These are phyloP conservation scores for Telfairia occidentalis DNA, from an alignment of 331 rosid genomes.

Conservation along the genomic window DNA sequence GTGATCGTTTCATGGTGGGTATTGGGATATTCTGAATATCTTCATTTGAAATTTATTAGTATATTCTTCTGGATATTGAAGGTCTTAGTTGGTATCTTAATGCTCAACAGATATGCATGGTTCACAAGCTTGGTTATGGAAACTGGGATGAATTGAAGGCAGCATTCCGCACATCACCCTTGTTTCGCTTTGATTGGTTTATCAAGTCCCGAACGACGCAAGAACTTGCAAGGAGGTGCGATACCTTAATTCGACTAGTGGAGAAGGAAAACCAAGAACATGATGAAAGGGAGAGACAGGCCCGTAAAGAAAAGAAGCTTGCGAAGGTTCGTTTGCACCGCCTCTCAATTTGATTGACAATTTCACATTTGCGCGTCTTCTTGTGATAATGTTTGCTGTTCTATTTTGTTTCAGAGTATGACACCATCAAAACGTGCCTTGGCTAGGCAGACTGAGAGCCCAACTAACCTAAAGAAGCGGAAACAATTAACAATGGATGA, in stretches of 20 bases:
- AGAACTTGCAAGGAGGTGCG: conserved; percentile 95
- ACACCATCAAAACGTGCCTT: conserved; percentile 76
- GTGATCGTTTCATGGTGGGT: conserved; percentile 89
- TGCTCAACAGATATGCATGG: conserved; percentile 71
- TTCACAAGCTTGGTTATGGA: conserved; percentile 96
- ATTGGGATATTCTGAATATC: neutral
- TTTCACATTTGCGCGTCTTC: too few relatives aligned
- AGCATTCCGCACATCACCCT: conserved; percentile 87
- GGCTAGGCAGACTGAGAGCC: conserved; percentile 69
- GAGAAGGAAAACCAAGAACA: conserved; percentile 98
- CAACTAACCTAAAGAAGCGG: conserved; percentile 58
- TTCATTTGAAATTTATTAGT: neutral
- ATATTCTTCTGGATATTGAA: neutral
- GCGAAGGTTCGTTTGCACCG: conserved; percentile 59
- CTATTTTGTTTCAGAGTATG: conserved; percentile 42
- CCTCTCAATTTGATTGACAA: neutral
- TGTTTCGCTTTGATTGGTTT: conserved; percentile 99
- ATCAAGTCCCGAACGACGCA: conserved; percentile 96
- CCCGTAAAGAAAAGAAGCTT: conserved; percentile 96
- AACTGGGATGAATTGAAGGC: conserved; percentile 99
- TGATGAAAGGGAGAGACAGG: conserved; percentile 95
- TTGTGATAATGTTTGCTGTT: neutral
- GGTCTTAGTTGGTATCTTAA: neutral
- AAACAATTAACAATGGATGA: conserved; percentile 78
- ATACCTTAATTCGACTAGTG: conserved; percentile 80